Base-by-base conservation (phyloP, 2,329 filamentous ascomycete species). In the Aureobasidium subglaciale region DNA sequence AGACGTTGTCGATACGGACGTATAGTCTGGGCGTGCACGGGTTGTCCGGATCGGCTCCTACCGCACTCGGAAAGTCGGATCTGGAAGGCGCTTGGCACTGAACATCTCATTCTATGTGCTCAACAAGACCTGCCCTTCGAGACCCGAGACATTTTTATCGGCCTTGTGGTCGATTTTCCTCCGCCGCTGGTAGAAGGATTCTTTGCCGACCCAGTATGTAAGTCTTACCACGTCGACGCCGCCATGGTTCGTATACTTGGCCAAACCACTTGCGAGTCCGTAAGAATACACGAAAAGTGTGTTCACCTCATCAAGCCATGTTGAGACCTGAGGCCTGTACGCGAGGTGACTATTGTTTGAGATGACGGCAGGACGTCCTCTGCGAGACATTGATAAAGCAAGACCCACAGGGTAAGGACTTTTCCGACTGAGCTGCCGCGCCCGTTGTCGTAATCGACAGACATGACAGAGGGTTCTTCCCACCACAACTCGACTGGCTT, bases 301-400 rank as follows among this genome's bases (percentile, higher is more conserved):
- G 20, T 50, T 35, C 34, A 27, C 24, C 29, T 10, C 22, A 1
- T 38, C 22, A 27, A 50, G 32, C 22, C 34, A 5, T 11, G 9
- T 13, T 29, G n/a, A 29, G 35, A 7, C 43, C 30, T 48, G 29
- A 34, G 30, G 46, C 9, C 46, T 50, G 29, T 22, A n/a, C 24
- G 18, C 8, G 48, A 22, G 11, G 18, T 29, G 5, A 41, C 35
- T 52, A 52, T 52, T 29, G 48, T 52, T 52, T 40, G 34, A 22
- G 13, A 32, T 30, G 16, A 52, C 25, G 25, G 25, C 25, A n/a
- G 18, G 30, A n/a, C 25, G 48, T 22, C 10, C 30, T 4, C 8
- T 35, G 34, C 48, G 48, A 52, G 48, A 52, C 48, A 52, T 52
- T 41, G 24, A 41, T 41, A 52, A 52, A 52, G 35, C 48, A 52